Percentiles rank a stretch among this genome's conserved stretches.
These are phyloP conservation scores for Betula pendula DNA, from an alignment of 306 rosid genomes.

Conservation along the genomic window DNA sequence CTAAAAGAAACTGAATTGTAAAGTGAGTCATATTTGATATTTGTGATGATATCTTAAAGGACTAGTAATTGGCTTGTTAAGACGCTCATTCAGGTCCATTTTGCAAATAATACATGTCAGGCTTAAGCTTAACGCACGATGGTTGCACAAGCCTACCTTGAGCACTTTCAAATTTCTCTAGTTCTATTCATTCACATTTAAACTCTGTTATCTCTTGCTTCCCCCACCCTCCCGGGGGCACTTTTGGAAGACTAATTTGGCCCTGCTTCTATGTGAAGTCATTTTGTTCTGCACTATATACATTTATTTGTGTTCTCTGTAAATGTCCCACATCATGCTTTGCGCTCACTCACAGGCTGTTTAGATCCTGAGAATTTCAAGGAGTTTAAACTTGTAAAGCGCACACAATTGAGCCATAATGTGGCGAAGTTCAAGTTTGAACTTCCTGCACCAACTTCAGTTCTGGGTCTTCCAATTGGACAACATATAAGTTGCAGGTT, in stretches of 20 bases:
- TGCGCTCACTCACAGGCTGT: constrained; percentile 47
- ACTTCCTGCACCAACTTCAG: constrained; percentile 78
- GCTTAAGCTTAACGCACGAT: not conserved
- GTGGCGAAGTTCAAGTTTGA: constrained; percentile 88
- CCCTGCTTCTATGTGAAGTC: not conserved
- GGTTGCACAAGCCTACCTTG: not conserved
- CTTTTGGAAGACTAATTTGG: not conserved
- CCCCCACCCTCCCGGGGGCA: too few relatives aligned
- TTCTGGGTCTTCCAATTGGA: constrained; percentile 97
- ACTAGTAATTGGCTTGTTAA: not conserved
- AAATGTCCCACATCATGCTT: constrained; percentile 23
- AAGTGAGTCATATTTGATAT: not conserved
- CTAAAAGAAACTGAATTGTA: not conserved
- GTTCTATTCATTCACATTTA: not conserved
- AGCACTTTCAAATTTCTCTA: not conserved
- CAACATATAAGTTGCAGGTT: constrained; percentile 99
- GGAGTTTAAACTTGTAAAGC: constrained; percentile 78
- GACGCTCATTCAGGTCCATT: not conserved
- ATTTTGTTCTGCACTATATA: not conserved
- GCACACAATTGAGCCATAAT: constrained; percentile 86
- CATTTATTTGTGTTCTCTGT: not conserved
- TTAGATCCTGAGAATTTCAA: constrained; percentile 76
- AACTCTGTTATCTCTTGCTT: not conserved
- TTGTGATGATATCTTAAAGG: not conserved
- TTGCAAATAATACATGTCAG: not conserved